Conservation (phyloP, 2,329 filamentous ascomycete genomes). For the Neoscytalidium dimidiatum region DNA sequence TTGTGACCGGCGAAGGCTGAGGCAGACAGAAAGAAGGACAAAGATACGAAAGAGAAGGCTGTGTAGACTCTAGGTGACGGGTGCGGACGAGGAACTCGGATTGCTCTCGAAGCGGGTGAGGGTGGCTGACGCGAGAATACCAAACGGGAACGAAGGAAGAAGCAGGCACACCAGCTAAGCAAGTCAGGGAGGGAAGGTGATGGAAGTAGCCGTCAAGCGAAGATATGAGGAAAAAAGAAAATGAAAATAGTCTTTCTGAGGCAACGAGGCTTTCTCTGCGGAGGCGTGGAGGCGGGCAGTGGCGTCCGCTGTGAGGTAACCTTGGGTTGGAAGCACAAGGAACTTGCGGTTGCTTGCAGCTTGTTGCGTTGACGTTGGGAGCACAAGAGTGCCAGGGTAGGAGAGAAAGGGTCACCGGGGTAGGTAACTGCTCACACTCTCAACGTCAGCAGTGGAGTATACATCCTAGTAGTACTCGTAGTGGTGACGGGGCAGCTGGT, state of each 20-base stretch:
- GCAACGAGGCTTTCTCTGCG: background rate
- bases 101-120: background rate
- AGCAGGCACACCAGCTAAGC: background rate
- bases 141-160: background rate
- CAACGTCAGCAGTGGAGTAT: background rate
- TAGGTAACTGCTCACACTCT: background rate
- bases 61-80: background rate
- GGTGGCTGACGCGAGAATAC: constrained; percentile 6
- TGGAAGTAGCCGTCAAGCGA: background rate
- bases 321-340: background rate
- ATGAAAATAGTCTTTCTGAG: background rate
- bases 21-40: background rate
- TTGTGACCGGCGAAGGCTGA: background rate
- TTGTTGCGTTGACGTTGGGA: background rate
- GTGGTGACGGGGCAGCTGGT: background rate
- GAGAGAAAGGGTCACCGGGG: background rate
- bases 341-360: background rate
- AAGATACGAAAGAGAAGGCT: background rate
- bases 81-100: background rate
- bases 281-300: background rate
- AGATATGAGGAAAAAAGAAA: background rate
- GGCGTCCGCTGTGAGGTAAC: background rate
- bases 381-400: background rate
- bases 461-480: background rate
- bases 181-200: too few relatives aligned